Evolutionary conservation across 129 eudicot species (phyloP), one percentile per base, ranked within the genome.

Genomic region (Arctium lappa): DNA sequence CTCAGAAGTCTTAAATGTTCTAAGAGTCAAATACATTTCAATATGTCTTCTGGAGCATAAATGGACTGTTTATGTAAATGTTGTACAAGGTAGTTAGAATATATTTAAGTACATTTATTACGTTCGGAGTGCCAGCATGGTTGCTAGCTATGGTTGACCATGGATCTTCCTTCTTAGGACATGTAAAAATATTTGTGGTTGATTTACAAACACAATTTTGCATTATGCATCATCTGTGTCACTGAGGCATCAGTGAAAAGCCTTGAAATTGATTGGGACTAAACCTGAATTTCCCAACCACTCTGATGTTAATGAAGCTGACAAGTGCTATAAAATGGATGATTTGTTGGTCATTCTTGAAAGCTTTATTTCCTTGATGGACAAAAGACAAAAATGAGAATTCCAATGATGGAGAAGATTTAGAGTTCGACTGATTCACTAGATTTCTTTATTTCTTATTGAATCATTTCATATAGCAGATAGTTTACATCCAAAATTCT

Each of bases 151-250:
- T 48, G 79, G 60, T 53, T 34, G 53, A 18, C 22, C 48, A 32
- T 62, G 72, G 46, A 56, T 50, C 70, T 76, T 75, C 39, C 27
- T 22, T 22, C 27, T 56, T 56, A 76, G 80, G 70, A 77, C 46
- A 56, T 16, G 48, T 77, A 33, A 34, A 53, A 32, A 60, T 36
- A 33, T 39, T 39, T 39, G 6, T 39, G 44, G 8, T 39, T 39
- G 44, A 39, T 39, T 77, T 37, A 56, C 8, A 16, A 77, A 29
- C 9, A 27, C 42, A 16, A 46, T 5, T 53, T 34, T 32, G 42
- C 71, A 31, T 53, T 76, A 12, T 50, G 66, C 66, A 30, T 75
- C 12, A 50, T 75, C 69, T 53, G 40, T 22, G 44, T 39, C 6
- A 39, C 9, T 39, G 44, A 39, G 12, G 60, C 60, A 48, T 8